Evolutionary conservation across 495 filamentous ascomycete genomes (phyloP).

Genomic region (Hyaloscypha variabilis): DNA sequence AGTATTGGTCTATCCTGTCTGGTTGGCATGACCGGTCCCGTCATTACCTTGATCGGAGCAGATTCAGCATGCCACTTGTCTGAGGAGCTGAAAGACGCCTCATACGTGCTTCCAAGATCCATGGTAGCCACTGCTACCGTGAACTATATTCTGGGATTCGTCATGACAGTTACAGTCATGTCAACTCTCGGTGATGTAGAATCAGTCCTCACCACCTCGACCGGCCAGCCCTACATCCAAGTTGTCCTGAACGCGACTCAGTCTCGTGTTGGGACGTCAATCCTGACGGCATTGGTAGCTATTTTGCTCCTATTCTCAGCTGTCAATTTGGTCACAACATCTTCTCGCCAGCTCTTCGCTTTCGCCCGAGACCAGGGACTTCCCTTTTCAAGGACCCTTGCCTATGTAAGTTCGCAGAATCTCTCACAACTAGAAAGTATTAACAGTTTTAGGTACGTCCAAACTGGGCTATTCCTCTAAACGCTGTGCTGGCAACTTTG

Average conservation of each 20-base stretch:
- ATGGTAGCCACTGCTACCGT: conserved; percentile 52
- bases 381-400: conserved; percentile 55
- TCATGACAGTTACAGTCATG: conserved; percentile 54
- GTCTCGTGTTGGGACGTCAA: conserved; percentile 40
- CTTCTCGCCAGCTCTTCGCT: conserved; percentile 59
- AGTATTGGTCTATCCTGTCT: conserved; percentile 54
- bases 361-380: conserved; percentile 60
- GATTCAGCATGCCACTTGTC: conserved; percentile 62
- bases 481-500: conserved; percentile 50
- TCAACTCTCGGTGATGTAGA: conserved; percentile 48
- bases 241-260: conserved; percentile 50
- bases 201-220: conserved; percentile 37
- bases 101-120: conserved; percentile 54
- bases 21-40: conserved; percentile 45
- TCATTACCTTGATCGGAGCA: conserved; percentile 51
- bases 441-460: conserved; percentile 43
- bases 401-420: conserved; percentile 41
- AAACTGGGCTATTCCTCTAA: conserved; percentile 53
- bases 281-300: conserved; percentile 51
- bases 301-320: conserved; percentile 51
- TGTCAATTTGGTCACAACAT: conserved; percentile 57
- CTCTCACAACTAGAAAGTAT: conserved; percentile 15
- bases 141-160: conserved; percentile 53
- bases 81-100: conserved; percentile 59
- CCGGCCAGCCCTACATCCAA: conserved; percentile 53